Evolutionary conservation across 176 grass and related monocot species (phyloP).

Genomic region (Phoenix dactylifera): DNA sequence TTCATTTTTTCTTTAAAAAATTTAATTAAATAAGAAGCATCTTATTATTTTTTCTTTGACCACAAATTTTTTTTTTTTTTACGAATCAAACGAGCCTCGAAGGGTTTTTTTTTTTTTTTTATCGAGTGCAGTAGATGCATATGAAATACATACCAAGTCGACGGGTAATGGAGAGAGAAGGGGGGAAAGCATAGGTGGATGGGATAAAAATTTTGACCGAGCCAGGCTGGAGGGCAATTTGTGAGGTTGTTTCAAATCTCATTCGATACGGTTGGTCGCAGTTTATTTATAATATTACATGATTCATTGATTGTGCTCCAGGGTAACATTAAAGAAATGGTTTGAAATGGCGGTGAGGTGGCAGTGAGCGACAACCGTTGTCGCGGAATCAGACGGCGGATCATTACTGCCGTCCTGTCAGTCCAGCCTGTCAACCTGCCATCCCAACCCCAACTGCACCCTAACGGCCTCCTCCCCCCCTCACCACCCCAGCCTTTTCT

Average conservation of each 20-base stretch:
- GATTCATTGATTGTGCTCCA: background rate
- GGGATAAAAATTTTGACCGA: constrained; percentile 11
- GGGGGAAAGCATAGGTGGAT: background rate
- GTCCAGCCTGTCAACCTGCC: constrained; percentile 16
- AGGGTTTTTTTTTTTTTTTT: too few species aligned
- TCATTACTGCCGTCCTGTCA: constrained; percentile 25
- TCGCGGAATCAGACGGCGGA: constrained; percentile 34
- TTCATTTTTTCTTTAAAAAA: too few species aligned
- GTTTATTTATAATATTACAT: background rate
- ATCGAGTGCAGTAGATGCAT: too few species aligned
- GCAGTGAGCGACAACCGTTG: constrained; percentile 20
- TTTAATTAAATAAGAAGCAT: too few species aligned
- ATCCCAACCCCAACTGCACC: too few species aligned
- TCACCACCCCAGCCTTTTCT: too few species aligned
- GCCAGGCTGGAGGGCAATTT: constrained; percentile 32
- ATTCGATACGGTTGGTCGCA: background rate
- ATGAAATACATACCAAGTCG: too few species aligned
- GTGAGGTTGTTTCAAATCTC: background rate
- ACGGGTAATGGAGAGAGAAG: background rate
- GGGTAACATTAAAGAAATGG: background rate
- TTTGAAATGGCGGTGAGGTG: constrained; percentile 9
- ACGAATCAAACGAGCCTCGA: too few species aligned
- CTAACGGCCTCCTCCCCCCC: too few species aligned
- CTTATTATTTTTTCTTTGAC: too few species aligned
- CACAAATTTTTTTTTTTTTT: too few species aligned